Percentiles rank a stretch among this genome's conserved stretches.
These are phyloP conservation scores for Cokeromyces recurvatus DNA, from an alignment of 371 early-diverging fungal genomes.

Conservation along the genomic window DNA sequence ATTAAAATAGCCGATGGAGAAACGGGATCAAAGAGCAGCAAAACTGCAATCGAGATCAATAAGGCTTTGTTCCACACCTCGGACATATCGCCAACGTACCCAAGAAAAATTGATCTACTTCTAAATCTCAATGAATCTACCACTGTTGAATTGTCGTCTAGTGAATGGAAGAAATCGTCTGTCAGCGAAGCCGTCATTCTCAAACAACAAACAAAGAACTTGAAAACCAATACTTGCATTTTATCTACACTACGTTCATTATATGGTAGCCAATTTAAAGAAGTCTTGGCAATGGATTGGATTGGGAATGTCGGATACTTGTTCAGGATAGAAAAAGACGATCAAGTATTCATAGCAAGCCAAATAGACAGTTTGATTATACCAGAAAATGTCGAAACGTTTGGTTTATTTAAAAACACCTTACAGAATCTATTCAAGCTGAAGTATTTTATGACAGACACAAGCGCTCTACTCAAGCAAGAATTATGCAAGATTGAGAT, in stretches of 20 bases:
- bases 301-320: slow-evolving; percentile 13
- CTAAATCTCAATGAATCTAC: slow-evolving; percentile 15
- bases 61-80: slow-evolving; percentile 16
- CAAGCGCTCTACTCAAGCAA: slow-evolving; percentile 13
- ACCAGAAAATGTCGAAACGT: slow-evolving; percentile 15
- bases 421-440: slow-evolving; percentile 13
- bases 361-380: slow-evolving; percentile 15
- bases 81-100: slow-evolving; percentile 11
- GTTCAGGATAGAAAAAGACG: slow-evolving; percentile 12
- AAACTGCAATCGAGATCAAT: slow-evolving; percentile 10
- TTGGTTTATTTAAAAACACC: slow-evolving; percentile 14
- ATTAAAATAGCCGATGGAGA: slow-evolving; percentile 5
- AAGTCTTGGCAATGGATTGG: slow-evolving; percentile 10
- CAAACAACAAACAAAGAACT: slow-evolving; percentile 15
- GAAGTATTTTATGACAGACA: slow-evolving; percentile 11
- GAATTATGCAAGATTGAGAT: slow-evolving; percentile 13
- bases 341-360: slow-evolving; percentile 13
- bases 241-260: slow-evolving; percentile 12
- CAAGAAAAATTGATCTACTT: slow-evolving; percentile 13
- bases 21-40: slow-evolving; percentile 11
- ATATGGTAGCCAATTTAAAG: slow-evolving; percentile 8
- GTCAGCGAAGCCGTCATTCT: slow-evolving; percentile 11
- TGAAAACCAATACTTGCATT: slow-evolving; percentile 12
- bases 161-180: slow-evolving; percentile 12
- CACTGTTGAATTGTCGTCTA: slow-evolving; percentile 14